Conservation (phyloP, 805 yeast species). For the Zygotorulaspora sp. region DNA sequence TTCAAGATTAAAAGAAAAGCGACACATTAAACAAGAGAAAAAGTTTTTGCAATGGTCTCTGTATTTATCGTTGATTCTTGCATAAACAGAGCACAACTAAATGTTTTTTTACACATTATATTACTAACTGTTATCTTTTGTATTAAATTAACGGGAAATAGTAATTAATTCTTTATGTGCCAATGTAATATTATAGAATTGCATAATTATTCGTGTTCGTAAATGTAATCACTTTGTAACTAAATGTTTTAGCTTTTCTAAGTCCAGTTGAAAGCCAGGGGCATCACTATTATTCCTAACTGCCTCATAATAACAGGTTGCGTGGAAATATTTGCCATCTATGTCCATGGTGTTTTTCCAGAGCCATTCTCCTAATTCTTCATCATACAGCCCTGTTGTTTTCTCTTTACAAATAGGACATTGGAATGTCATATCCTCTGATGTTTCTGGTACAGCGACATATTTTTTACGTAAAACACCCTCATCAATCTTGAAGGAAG, state of each 20-base stretch:
- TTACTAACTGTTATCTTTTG: too few species aligned
- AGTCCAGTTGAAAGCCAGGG: conserved; percentile 18
- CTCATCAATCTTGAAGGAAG: conserved; percentile 16
- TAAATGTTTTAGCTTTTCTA: conserved; percentile 23
- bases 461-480: conserved; percentile 42
- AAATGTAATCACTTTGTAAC: conserved; percentile 11
- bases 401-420: conserved; percentile 73
- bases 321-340: conserved; percentile 54
- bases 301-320: conserved; percentile 65
- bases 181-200: neutral
- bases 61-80: too few species aligned
- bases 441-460: conserved; percentile 64
- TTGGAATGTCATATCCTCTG: conserved; percentile 49
- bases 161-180: neutral
- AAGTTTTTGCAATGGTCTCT: too few species aligned
- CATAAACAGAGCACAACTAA: too few species aligned
- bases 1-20: too few species aligned
- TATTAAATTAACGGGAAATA: too few species aligned
- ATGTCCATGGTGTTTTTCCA: conserved; percentile 63
- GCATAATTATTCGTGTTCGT: too few species aligned
- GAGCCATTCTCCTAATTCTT: conserved; percentile 75
- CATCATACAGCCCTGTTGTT: conserved; percentile 61
- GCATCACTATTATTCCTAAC: conserved; percentile 19
- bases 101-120: too few species aligned
- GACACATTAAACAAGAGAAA: too few species aligned